Conservation (phyloP, 2,329 filamentous ascomycete genomes). For the Fusarium incarnatum region DNA sequence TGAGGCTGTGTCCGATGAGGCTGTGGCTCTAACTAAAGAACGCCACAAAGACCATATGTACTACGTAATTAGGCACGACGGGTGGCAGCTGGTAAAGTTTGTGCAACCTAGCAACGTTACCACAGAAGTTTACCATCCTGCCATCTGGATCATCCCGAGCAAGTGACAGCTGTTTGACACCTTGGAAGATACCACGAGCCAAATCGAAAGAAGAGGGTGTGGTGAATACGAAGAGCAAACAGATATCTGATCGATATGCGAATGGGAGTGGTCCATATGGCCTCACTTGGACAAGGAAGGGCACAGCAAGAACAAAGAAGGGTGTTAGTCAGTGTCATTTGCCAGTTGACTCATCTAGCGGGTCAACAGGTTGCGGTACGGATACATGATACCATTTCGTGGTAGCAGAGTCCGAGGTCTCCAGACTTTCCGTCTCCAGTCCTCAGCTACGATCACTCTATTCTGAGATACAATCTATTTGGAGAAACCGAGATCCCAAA, state of each 20-base stretch:
- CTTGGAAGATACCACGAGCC: constrained; percentile 11
- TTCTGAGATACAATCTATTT: constrained; percentile 32
- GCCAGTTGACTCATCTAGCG: constrained; percentile 29
- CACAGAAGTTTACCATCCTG: constrained; percentile 10
- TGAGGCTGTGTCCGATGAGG: constrained; percentile 31
- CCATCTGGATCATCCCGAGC: constrained; percentile 21
- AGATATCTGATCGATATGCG: constrained; percentile 12
- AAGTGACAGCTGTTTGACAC: constrained; percentile 12
- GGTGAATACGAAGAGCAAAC: constrained; percentile 26
- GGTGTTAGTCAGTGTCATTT: constrained; percentile 25
- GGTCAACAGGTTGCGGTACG: constrained; percentile 12
- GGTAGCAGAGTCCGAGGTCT: constrained; percentile 10
- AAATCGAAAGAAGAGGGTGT: constrained; percentile 27
- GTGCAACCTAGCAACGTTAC: constrained; percentile 42
- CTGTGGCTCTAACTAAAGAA: constrained; percentile 23
- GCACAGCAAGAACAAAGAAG: constrained; percentile 20
- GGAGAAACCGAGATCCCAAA: constrained; percentile 23
- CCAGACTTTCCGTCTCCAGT: constrained; percentile 16
- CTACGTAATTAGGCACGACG: constrained; percentile 1
- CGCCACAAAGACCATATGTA: constrained; percentile 29
- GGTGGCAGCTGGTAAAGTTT: constrained; percentile 19
- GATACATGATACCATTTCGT: neutral
- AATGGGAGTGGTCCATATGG: constrained; percentile 18
- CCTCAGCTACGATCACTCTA: constrained; percentile 16
- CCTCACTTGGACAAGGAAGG: constrained; percentile 14